Evolutionary conservation across 441 rosid species (phyloP).

Genomic region (Gossypium lobatum): DNA sequence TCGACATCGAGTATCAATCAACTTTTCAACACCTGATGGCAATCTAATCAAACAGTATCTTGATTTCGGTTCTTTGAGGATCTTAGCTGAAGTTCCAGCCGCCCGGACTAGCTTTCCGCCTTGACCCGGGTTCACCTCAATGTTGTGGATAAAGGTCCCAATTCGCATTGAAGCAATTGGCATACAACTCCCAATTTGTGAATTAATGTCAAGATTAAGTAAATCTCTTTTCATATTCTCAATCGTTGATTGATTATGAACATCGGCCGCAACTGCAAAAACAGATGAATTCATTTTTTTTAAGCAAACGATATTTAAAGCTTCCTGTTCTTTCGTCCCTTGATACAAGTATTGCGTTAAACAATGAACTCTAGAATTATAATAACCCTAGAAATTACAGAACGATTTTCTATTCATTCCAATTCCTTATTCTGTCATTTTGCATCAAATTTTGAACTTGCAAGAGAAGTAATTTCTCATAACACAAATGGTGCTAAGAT

Average conservation of each 20-base stretch:
- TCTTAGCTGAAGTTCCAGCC: constrained; percentile 82
- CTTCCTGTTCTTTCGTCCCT: not conserved
- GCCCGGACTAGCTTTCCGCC: constrained; percentile 80
- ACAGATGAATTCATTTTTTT: not conserved
- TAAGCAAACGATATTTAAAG: not conserved
- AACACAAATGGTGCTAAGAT: not conserved
- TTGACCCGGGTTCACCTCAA: constrained; percentile 75
- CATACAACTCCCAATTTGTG: constrained; percentile 78
- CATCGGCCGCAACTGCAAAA: constrained; percentile 4
- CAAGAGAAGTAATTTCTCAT: not conserved
- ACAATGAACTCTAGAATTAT: not conserved
- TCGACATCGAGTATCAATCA: constrained; percentile 60
- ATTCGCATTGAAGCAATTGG: constrained; percentile 75
- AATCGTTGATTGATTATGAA: constrained; percentile 27
- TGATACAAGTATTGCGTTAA: not conserved
- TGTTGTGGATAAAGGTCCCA: constrained; percentile 79
- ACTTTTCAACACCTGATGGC: constrained; percentile 64
- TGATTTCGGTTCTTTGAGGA: constrained; percentile 64
- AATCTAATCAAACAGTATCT: constrained; percentile 49
- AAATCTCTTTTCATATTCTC: constrained; percentile 55
- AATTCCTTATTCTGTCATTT: not conserved
- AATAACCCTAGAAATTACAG: not conserved
- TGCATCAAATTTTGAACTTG: not conserved
- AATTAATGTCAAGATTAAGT: constrained; percentile 65
- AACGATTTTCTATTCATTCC: not conserved